Evolutionary conservation across 805 yeast species (phyloP).

Genomic region (Tetrapisispora taiwanensis): DNA sequence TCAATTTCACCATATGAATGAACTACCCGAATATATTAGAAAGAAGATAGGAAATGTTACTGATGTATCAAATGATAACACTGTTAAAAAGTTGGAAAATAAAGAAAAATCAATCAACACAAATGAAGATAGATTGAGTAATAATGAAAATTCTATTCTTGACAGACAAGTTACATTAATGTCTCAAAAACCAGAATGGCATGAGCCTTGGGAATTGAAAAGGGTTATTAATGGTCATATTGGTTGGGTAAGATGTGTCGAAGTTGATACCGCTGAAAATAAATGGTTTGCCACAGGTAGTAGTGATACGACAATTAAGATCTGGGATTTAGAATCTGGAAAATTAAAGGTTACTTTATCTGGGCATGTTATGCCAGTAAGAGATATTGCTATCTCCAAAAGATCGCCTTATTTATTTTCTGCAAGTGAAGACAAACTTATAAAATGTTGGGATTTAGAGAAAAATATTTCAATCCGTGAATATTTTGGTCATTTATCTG

Average conservation of each 20-base stretch:
- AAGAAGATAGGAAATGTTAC: conserved; percentile 5
- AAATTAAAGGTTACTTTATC: conserved; percentile 64
- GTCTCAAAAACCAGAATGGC: conserved; percentile 32
- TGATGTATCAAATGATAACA: too few relatives aligned
- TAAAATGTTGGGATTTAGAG: conserved; percentile 94
- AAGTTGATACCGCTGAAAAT: conserved; percentile 71
- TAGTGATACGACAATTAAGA: conserved; percentile 75
- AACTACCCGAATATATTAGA: conserved; percentile 25
- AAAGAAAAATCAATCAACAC: not conserved
- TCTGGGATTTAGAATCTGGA: conserved; percentile 81
- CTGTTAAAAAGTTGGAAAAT: not conserved
- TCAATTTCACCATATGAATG: conserved; percentile 20
- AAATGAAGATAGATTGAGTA: not conserved
- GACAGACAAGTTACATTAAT: conserved; percentile 15
- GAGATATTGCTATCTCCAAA: conserved; percentile 62
- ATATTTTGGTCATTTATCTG: conserved; percentile 90
- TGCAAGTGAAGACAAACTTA: conserved; percentile 87
- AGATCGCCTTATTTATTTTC: conserved; percentile 83
- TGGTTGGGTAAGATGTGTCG: conserved; percentile 84
- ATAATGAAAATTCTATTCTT: conserved; percentile 10
- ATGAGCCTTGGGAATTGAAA: conserved; percentile 60
- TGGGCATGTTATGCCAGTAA: conserved; percentile 85
- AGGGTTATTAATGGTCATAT: conserved; percentile 78
- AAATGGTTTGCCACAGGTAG: conserved; percentile 91
- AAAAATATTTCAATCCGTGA: conserved; percentile 70